Evolutionary conservation across 495 filamentous ascomycete species (phyloP), one percentile per base, ranked within the genome.

Genomic region (Penicillium manginii): DNA sequence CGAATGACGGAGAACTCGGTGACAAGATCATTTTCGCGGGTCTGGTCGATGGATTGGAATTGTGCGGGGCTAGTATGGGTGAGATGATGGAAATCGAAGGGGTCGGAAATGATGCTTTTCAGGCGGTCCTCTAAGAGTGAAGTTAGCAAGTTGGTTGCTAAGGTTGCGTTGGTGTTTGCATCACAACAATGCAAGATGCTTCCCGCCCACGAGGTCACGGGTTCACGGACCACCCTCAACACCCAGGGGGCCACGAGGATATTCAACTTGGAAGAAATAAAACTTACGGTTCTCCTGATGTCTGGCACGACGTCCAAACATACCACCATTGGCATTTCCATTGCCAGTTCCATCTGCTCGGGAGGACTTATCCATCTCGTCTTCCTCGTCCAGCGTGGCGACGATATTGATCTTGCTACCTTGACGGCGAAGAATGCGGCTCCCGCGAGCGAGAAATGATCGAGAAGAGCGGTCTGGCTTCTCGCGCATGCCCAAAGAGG

Each of bases 51-150:
- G 12, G 78, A 76, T 14, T 86, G 78, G 47, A 91, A 79, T 54
- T 89, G 83, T 14, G 86, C 75, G 21, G 82, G 85, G 37, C 83
- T 83, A 15, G 88, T 91, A 68, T 96, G 90, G 22, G 88, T 89
- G 46, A 96, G 73, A 71, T 96, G 92, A 62, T 93, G 91, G 65
- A 96, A 96, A 71, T 93, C 89, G 72, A 89, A 96, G 5, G 92
- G 92, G 21, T 83, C 85, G 0, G 92, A 96, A 50, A 96, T 96
- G 63, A 78, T 69, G 42, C 74, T 76, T 59, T 79, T 76, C 49
- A 75, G 55, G 29, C 76, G 73, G 60, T 75, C 70, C 55, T 73
- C 72, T 76, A 55, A 31, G 50, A 22, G 50, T 4, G 6, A 29
- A 29, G 26, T 29, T 8, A 29, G 26, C 9, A 29, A 29, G 5